Evolutionary conservation across 192 early-diverging fungal species (phyloP), one percentile per base, ranked within the genome.

Genomic region (Pilaira anomala): DNA sequence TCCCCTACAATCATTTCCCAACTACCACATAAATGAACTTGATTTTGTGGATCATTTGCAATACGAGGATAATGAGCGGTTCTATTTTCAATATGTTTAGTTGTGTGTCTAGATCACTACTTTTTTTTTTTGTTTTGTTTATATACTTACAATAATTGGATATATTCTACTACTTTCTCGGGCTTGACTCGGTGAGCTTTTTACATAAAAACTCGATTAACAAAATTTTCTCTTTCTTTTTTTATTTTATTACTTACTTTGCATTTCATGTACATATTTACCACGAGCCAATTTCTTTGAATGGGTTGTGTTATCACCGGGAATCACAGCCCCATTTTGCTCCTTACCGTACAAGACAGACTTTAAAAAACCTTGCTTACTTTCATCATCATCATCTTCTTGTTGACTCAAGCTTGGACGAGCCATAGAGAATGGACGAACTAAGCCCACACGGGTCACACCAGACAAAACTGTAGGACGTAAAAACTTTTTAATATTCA

Each of bases 231-330:
- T 36, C 11, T 36, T 36, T 36, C 33, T 36, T 36, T 36, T 33
- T 29, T 45, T 14, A 41, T 14, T 24, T 60, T 18, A 51, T 24
- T 28, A 77, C 75, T 70, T 76, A 88, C 87, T 87, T 63, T 87
- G 79, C 48, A 95, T 69, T 72, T 97, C 93, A 74, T 95, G 93
- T 14, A 95, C 90, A 62, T 91, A 95, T 78, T 95, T 95, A 45
- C 91, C 90, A 40, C 89, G 77, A 9, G 89, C 88, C 28, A 92
- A 63, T n/a, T 86, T 68, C 73, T 92, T 92, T 22, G 89, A 91
- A 57, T 91, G 80, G 11, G 90, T 88, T 62, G 75, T 68, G 25
- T 71, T 67, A 55, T 55, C 53, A 22, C n/a, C 24, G 7, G 51
- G 24, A 7, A 28, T 28, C 7, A 30, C 28, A 21, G 18, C 3